A percentile compares a stretch with the other conserved stretches of the same genome.
phyloP scores from a whole-genome alignment of 1,284 basidiomycete genomes.

The Sporisorium sorghi region DNA sequence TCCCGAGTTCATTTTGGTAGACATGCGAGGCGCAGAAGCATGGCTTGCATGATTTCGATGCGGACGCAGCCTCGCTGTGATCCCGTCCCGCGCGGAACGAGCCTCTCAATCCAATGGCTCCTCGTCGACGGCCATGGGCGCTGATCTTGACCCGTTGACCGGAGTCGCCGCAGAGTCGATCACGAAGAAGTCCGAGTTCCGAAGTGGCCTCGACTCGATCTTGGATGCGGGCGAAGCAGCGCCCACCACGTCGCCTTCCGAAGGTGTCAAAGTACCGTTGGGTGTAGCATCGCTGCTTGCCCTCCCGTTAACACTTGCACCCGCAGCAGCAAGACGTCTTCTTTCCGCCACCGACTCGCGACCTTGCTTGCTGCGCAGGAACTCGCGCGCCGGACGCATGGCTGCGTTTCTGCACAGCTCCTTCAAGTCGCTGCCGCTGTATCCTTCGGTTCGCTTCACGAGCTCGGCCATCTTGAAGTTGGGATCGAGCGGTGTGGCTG shows the following conservation, averaged over 20 bases:
- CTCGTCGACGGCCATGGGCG: slow-evolving; percentile 49
- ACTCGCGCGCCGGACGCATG: slow-evolving; percentile 69
- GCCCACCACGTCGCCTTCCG: slow-evolving; percentile 24
- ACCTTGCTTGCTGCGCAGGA: slow-evolving; percentile 61
- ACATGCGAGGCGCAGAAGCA: neutral
- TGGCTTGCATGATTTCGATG: neutral
- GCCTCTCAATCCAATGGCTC: slow-evolving; percentile 52
- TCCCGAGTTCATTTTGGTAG: neutral
- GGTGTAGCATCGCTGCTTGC: slow-evolving; percentile 35
- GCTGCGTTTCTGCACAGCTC: slow-evolving; percentile 86
- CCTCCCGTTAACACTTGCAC: slow-evolving; percentile 21
- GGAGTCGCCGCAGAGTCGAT: slow-evolving; percentile 54
- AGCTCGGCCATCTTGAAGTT: slow-evolving; percentile 78
- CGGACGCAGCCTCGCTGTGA: neutral
- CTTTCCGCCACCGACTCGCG: slow-evolving; percentile 50
- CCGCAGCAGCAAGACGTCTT: slow-evolving; percentile 30
- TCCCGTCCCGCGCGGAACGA: neutral
- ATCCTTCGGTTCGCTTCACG: slow-evolving; percentile 80
- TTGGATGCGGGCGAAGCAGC: slow-evolving; percentile 33
- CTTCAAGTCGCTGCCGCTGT: slow-evolving; percentile 90
- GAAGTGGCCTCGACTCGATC: slow-evolving; percentile 57
- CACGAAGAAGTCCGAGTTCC: slow-evolving; percentile 66
- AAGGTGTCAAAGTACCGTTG: slow-evolving; percentile 32
- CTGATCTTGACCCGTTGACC: slow-evolving; percentile 38
- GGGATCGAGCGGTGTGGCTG: slow-evolving; percentile 73